Base-by-base conservation (phyloP, 2,329 filamentous ascomycete species). In the Penicillium sp. region DNA sequence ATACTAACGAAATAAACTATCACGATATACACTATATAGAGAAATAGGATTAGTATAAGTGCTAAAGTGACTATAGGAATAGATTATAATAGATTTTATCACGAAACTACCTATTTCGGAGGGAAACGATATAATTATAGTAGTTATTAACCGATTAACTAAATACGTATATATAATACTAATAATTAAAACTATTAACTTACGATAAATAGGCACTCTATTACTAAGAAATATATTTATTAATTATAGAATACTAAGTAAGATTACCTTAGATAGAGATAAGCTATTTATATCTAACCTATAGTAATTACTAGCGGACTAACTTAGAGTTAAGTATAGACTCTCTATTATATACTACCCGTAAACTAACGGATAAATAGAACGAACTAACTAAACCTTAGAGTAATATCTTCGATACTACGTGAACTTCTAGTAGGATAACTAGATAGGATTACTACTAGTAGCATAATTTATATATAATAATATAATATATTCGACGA, bases 111-210 rank as follows among this genome's bases (percentile, higher is more conserved):
- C 40, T 19, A 22, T 19, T 3, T 42, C n/a, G 40, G n/a, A 19
- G 10, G 40, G 40, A 9, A 42, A 42, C 40, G 40, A 42, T 42
- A 42, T 42, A 42, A 42, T 42, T 42, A 42, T 42, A 42, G 40
- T 42, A 42, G 40, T 42, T 8, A 8, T 42, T 2, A n/a, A 42
- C 6, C n/a, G 40, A 42, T n/a, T 42, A 3, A 42, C 40, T 19
- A 42, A 42, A 10, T 42, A 42, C 8, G 7, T 12, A 8, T 42
- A 42, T 42, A 42, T 42, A 42, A 42, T 42, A n/a, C n/a, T 4
- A 10, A 42, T 22, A 42, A 42, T 13, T 8, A n/a, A 42, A 7
- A 9, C 6, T 42, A 19, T 42, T 4, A 4, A 42, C 40, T n/a
- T 4, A 38, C 7, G 7, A 8, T 8, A n/a, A n/a, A 53, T 22